These are phyloP conservation scores for Tephrocybe sp. DNA, from an alignment of 768 basidiomycete genomes.

Conservation along the genomic window DNA sequence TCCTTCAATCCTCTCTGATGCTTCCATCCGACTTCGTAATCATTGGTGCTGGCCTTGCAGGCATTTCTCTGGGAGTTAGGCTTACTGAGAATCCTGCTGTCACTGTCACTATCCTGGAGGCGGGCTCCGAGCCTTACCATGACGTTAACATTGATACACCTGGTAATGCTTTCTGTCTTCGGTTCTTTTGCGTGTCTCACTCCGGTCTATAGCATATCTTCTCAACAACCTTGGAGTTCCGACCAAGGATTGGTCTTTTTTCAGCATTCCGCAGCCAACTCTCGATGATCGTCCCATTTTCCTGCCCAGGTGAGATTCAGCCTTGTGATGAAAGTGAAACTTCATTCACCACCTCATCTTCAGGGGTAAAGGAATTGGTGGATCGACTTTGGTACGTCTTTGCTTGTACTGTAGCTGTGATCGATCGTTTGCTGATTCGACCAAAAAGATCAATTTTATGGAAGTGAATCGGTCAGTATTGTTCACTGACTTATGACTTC, in stretches of 20 bases:
- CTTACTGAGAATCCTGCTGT: slow-evolving; percentile 1
- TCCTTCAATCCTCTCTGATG: no score
- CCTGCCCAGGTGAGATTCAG: slow-evolving; percentile 1
- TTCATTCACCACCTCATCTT: not conserved
- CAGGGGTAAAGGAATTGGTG: slow-evolving; percentile 5
- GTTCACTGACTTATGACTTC: not conserved
- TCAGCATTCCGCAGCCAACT: not conserved
- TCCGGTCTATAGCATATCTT: not conserved
- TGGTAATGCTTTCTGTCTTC: no score
- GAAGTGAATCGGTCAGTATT: not conserved
- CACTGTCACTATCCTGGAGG: slow-evolving; percentile 1
- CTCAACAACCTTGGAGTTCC: not conserved
- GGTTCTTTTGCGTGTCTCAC: no score
- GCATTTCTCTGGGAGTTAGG: not conserved
- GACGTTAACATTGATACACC: not conserved
- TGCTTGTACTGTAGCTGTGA: not conserved
- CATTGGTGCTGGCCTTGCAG: slow-evolving; percentile 2
- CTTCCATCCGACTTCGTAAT: slow-evolving; percentile 5
- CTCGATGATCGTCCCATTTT: not conserved
- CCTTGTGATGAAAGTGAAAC: not conserved
- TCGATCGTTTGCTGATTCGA: not conserved
- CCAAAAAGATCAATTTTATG: not conserved
- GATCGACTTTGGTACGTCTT: not conserved
- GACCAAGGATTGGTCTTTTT: not conserved
- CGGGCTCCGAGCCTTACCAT: not conserved